Evolutionary conservation across 352 stramenopile species (phyloP).

Genomic region (Blastocystis sp.): DNA sequence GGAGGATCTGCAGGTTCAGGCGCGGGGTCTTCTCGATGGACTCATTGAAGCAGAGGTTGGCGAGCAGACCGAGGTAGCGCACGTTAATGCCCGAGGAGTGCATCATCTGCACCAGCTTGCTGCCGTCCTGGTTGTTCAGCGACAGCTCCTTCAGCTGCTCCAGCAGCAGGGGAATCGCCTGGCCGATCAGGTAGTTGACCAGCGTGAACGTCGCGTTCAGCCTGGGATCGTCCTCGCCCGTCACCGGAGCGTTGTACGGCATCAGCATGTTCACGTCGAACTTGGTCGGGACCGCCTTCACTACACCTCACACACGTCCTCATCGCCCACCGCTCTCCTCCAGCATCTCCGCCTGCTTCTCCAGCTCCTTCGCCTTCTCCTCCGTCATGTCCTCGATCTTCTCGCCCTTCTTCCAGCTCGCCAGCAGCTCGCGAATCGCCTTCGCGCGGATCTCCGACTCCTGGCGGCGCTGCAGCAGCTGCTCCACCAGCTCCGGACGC

Average conservation of each 20-base stretch:
- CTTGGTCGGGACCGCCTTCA: constrained; percentile 10
- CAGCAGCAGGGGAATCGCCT: background rate
- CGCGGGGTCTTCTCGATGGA: background rate
- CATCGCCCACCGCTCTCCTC: background rate
- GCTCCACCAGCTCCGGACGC: constrained; percentile 25
- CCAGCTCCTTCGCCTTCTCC: background rate
- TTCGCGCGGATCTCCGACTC: background rate
- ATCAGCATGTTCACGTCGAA: constrained; percentile 44
- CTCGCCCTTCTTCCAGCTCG: constrained; percentile 23
- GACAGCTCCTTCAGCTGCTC: background rate
- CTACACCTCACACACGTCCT: background rate
- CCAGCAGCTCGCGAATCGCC: constrained; percentile 20
- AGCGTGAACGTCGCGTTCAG: constrained; percentile 21
- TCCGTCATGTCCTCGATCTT: background rate
- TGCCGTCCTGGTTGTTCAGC: constrained; percentile 46
- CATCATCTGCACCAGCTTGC: constrained; percentile 39
- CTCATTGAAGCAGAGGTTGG: background rate
- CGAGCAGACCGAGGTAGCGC: constrained; percentile 37
- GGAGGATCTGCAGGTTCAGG: constrained; percentile 29
- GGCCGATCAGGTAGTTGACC: constrained; percentile 37
- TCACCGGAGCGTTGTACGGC: constrained; percentile 1
- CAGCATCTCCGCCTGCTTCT: background rate
- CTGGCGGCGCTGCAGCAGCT: background rate
- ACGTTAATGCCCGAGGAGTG: constrained; percentile 45
- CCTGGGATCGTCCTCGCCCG: background rate